Evolutionary conservation across 192 early-diverging fungal genomes (phyloP).

Genomic region (Martensiomyces pterosporus): DNA sequence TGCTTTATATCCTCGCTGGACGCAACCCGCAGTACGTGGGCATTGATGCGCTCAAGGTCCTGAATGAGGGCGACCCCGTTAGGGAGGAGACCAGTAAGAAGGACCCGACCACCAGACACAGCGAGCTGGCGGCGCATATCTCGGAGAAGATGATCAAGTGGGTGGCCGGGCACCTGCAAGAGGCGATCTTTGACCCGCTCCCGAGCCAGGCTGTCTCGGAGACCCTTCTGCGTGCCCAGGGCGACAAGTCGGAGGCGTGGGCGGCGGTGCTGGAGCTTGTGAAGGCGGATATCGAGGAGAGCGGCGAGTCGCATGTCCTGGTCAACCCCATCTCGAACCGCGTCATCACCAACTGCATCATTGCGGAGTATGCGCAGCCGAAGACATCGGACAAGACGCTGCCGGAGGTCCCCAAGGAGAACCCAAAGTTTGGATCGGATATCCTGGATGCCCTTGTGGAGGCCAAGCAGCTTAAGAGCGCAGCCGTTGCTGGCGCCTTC

Average conservation of each 20-base stretch:
- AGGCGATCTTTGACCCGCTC: slow-evolving; percentile 61
- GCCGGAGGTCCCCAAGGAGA: slow-evolving; percentile 14
- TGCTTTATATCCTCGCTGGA: slow-evolving; percentile 78
- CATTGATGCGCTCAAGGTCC: slow-evolving; percentile 60
- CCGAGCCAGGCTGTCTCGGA: slow-evolving; percentile 69
- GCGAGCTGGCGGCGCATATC: slow-evolving; percentile 65
- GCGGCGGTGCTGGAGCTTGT: slow-evolving; percentile 24
- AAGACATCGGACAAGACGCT: slow-evolving; percentile 9
- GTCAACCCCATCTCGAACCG: slow-evolving; percentile 35
- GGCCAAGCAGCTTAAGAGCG: slow-evolving; percentile 17
- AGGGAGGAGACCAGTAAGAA: slow-evolving; percentile 82
- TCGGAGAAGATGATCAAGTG: slow-evolving; percentile 59
- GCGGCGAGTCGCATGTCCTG: slow-evolving; percentile 24
- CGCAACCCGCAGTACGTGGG: slow-evolving; percentile 72
- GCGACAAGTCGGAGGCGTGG: slow-evolving; percentile 31
- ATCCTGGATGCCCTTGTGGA: slow-evolving; percentile 17
- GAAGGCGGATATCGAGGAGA: slow-evolving; percentile 1
- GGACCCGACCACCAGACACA: slow-evolving; percentile 60
- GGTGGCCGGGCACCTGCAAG: slow-evolving; percentile 47
- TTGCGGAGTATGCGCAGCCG: slow-evolving; percentile 25
- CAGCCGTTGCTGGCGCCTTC: slow-evolving; percentile 42
- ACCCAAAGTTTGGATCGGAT: slow-evolving; percentile 31
- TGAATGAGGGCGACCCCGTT: slow-evolving; percentile 66
- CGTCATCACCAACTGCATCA: slow-evolving; percentile 39
- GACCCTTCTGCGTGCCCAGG: slow-evolving; percentile 61